Conservation (phyloP, 306 rosid genomes). For the Prunus campanulata region DNA sequence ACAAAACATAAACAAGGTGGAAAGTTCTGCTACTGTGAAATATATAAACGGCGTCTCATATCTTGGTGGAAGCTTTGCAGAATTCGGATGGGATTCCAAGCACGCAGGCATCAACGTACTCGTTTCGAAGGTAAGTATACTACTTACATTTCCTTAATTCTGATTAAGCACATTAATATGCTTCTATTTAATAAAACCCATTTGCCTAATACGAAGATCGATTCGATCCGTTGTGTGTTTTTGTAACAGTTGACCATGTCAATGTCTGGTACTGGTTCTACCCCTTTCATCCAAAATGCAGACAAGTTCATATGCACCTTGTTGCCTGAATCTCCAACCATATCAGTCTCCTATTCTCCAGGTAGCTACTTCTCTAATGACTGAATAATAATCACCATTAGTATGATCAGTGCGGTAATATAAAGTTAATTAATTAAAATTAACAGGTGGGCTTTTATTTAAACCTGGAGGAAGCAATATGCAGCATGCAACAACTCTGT, state of each 20-base stretch:
- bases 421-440: neutral
- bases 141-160: neutral
- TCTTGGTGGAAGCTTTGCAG: constrained; percentile 13
- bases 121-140: constrained; percentile 10
- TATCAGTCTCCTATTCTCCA: constrained; percentile 24
- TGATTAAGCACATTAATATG: neutral
- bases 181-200: neutral
- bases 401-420: neutral
- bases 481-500: constrained; percentile 27
- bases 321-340: constrained; percentile 26
- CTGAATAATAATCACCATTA: neutral
- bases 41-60: neutral
- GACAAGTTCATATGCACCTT: constrained; percentile 21
- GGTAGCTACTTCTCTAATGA: neutral
- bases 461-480: constrained; percentile 30
- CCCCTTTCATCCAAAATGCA: constrained; percentile 10
- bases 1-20: constrained; percentile 5
- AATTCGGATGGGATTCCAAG: constrained; percentile 32
- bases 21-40: neutral
- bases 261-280: neutral
- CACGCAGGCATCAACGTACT: constrained; percentile 26
- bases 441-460: constrained; percentile 24
- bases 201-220: neutral
- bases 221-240: neutral
- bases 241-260: constrained; percentile 4